A percentile compares a stretch with the other conserved stretches of the same genome.
phyloP scores from a whole-genome alignment of 305 asterid species.

The Monarda citriodora region DNA sequence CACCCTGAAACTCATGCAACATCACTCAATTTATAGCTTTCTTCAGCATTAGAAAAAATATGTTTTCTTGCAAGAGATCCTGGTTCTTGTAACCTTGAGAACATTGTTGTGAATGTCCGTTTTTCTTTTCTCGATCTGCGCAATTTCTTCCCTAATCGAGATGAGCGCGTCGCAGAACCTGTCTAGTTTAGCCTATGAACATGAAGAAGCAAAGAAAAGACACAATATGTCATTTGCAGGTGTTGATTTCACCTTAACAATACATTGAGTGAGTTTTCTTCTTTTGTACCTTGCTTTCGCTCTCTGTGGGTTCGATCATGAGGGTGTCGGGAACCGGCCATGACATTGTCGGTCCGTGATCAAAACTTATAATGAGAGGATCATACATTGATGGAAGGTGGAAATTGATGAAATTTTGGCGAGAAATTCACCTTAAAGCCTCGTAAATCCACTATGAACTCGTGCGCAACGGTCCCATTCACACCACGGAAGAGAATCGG shows the following conservation, averaged over 20 bases:
- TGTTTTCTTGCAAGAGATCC: neutral
- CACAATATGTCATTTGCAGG: neutral
- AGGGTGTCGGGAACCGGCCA: slow-evolving; percentile 99
- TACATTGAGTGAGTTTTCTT: neutral
- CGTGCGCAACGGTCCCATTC: slow-evolving; percentile 94
- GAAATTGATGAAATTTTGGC: neutral
- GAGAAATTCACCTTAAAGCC: slow-evolving; percentile 68
- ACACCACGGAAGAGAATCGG: slow-evolving; percentile 98
- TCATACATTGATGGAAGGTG: neutral
- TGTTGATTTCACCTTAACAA: neutral
- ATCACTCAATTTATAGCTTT: neutral
- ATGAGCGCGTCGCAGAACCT: slow-evolving; percentile 92
- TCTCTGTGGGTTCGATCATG: slow-evolving; percentile 99
- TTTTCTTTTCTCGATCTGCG: slow-evolving; percentile 82
- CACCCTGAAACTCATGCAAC: slow-evolving; percentile 50
- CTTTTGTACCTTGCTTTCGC: slow-evolving; percentile 92
- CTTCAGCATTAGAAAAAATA: neutral
- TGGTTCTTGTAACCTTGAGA: slow-evolving; percentile 66
- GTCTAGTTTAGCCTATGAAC: slow-evolving; percentile 87
- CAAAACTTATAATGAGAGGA: slow-evolving; percentile 13
- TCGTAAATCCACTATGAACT: slow-evolving; percentile 92
- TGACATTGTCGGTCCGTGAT: slow-evolving; percentile 97
- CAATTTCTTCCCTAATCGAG: slow-evolving; percentile 92
- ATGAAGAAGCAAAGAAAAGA: neutral
- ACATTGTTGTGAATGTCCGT: slow-evolving; percentile 84